phyloP scores from a whole-genome alignment of 2,329 filamentous ascomycete species.

The Beauveria sp. region DNA sequence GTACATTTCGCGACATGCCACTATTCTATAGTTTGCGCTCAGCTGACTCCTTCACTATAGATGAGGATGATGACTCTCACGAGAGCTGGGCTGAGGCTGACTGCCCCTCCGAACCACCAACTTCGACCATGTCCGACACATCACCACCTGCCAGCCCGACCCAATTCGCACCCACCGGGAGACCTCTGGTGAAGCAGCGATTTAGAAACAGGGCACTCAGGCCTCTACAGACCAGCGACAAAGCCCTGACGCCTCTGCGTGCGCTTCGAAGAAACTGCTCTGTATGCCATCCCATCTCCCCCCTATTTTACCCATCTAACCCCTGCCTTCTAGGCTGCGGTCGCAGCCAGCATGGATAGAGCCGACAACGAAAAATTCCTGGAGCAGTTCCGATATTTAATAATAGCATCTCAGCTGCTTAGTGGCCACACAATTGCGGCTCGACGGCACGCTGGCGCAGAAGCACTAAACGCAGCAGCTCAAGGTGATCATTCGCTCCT shows the following conservation, averaged over 20 bases:
- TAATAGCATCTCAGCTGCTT: slow-evolving; percentile 84
- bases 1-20: background rate
- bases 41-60: slow-evolving; percentile 19
- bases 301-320: background rate
- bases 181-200: slow-evolving; percentile 44
- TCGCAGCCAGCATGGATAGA: slow-evolving; percentile 65
- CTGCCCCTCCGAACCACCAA: slow-evolving; percentile 25
- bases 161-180: slow-evolving; percentile 49
- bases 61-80: slow-evolving; percentile 39
- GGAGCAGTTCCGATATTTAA: slow-evolving; percentile 87
- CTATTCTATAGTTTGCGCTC: background rate
- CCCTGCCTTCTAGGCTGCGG: slow-evolving; percentile 44
- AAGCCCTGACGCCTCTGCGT: slow-evolving; percentile 30
- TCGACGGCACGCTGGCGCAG: slow-evolving; percentile 21
- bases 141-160: slow-evolving; percentile 41
- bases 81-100: slow-evolving; percentile 38
- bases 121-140: slow-evolving; percentile 30
- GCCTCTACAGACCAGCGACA: slow-evolving; percentile 30
- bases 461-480: slow-evolving; percentile 12
- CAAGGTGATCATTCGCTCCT: slow-evolving; percentile 22
- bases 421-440: slow-evolving; percentile 55
- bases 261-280: slow-evolving; percentile 44
- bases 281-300: slow-evolving; percentile 28
- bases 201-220: slow-evolving; percentile 42
- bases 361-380: slow-evolving; percentile 79